These are phyloP conservation scores for Cinchona pubescens DNA, from an alignment of 257 asterid species.

Conservation along the genomic window DNA sequence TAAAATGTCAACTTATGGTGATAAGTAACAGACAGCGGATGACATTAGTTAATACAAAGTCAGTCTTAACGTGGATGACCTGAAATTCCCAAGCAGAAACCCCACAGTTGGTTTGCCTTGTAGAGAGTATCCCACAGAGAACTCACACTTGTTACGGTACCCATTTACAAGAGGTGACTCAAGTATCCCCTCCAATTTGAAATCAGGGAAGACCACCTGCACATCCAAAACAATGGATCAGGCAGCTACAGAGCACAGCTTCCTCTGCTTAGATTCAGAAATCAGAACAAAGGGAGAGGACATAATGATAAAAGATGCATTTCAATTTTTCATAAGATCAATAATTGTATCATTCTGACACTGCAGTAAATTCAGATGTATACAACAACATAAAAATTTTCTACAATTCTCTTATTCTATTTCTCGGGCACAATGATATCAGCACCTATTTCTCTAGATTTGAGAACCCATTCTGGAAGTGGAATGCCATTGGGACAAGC, in stretches of 20 bases:
- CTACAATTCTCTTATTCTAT: background rate
- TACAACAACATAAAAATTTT: background rate
- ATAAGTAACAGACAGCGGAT: conserved; percentile 16
- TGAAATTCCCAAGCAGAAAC: conserved; percentile 91
- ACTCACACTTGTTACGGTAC: conserved; percentile 96
- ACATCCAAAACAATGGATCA: conserved; percentile 26
- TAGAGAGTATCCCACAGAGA: conserved; percentile 86
- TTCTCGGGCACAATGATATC: conserved; percentile 7
- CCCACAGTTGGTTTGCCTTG: conserved; percentile 87
- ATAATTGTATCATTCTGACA: background rate
- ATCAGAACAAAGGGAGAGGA: background rate
- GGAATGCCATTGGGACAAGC: conserved; percentile 80
- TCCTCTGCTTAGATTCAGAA: background rate
- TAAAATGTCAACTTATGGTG: conserved; percentile 12
- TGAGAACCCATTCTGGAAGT: conserved; percentile 89
- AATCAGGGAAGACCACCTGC: conserved; percentile 99
- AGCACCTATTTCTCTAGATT: conserved; percentile 86
- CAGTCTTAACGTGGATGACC: conserved; percentile 36
- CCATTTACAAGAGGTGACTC: conserved; percentile 78
- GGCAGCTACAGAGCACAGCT: conserved; percentile 4
- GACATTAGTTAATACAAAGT: background rate
- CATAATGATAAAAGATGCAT: background rate
- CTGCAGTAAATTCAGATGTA: background rate
- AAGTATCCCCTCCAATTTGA: conserved; percentile 74
- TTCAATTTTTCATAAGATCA: background rate